These are phyloP conservation scores for Hyphodiscus sp. DNA, from an alignment of 2,329 filamentous ascomycete species.

Conservation along the genomic window DNA sequence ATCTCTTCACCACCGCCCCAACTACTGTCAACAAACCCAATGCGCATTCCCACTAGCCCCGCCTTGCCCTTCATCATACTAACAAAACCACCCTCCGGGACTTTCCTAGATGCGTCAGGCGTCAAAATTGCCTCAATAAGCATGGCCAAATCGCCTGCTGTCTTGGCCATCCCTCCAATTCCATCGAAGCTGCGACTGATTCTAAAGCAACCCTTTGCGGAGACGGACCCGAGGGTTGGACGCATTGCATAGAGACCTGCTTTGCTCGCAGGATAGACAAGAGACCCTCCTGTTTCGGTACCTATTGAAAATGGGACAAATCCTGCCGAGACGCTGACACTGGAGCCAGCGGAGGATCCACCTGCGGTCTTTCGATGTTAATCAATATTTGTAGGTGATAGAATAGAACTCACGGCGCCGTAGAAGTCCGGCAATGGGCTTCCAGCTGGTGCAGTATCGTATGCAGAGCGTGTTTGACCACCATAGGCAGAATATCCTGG, in stretches of 20 bases:
- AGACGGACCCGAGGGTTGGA: slow-evolving; percentile 57
- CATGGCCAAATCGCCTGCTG: slow-evolving; percentile 15
- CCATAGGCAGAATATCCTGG: slow-evolving; percentile 56
- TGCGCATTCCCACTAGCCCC: slow-evolving; percentile 4
- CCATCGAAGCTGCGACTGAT: slow-evolving; percentile 18
- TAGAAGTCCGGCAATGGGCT: slow-evolving; percentile 39
- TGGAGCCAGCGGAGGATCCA: slow-evolving; percentile 55
- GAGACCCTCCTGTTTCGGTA: slow-evolving; percentile 57
- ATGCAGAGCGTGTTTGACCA: slow-evolving; percentile 43
- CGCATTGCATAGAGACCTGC: slow-evolving; percentile 62
- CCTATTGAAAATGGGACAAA: slow-evolving; percentile 39
- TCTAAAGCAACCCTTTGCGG: slow-evolving; percentile 52
- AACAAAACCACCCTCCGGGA: not conserved
- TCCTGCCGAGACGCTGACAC: slow-evolving; percentile 39
- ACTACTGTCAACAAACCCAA: slow-evolving; percentile 14
- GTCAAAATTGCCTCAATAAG: slow-evolving; percentile 11
- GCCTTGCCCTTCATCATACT: not conserved
- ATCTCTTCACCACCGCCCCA: slow-evolving; percentile 11
- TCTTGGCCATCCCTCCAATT: slow-evolving; percentile 21
- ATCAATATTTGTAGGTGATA: not conserved
- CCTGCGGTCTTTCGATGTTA: slow-evolving; percentile 34
- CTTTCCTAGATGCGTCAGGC: not conserved
- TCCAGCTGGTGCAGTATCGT: slow-evolving; percentile 2
- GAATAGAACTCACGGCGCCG: slow-evolving; percentile 1
- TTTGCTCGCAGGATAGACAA: slow-evolving; percentile 45